Evolutionary conservation across 2,329 filamentous ascomycete genomes (phyloP), one percentile per base, ranked within the genome.

Genomic region (Alternaria sp.): DNA sequence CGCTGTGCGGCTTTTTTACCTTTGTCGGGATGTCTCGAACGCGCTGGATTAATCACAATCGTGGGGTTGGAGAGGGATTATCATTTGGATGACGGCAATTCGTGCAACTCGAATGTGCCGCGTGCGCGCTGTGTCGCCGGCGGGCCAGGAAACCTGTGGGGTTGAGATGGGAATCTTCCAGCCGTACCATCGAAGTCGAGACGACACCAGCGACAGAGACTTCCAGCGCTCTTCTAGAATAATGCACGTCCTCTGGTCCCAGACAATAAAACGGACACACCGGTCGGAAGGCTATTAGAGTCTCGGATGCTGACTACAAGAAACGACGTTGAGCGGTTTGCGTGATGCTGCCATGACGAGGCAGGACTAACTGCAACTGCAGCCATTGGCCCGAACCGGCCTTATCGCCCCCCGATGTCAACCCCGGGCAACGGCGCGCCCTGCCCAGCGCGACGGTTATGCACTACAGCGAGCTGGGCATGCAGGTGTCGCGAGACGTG

Each of bases 1-100:
- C 67, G 75, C 72, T 69, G 69, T 67, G 70, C 68, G 73, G 70
- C 66, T 70, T 72, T 74, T 61, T 69, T 65, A 23, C 61, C 64
- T 45, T 36, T 30, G 58, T 63, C 54, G 65, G 65, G 60, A 43
- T 54, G 58, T 59, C 52, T 32, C 52, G 57, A 54, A 54, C 51
- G 44, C 40, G 50, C 17, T 57, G 23, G 43, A 62, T 69, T 69
- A 64, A 62, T 66, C 58, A 65, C 59, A 46, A 54, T 62, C 66
- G 74, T 76, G 75, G 75, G 75, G 74, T 76, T 58, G 8, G 11
- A 47, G n/a, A 46, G 30, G 7, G 19, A 64, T 66, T 70, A 57
- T 49, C 59, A 67, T 61, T 65, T 64, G 40, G 54, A 52, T 40
- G 52, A 47, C 58, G 57, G 51, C 61, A 13, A 69, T 71, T 71